phyloP scores from a whole-genome alignment of 139 green algal species.

The Chlamydomonas sphaeroides region DNA sequence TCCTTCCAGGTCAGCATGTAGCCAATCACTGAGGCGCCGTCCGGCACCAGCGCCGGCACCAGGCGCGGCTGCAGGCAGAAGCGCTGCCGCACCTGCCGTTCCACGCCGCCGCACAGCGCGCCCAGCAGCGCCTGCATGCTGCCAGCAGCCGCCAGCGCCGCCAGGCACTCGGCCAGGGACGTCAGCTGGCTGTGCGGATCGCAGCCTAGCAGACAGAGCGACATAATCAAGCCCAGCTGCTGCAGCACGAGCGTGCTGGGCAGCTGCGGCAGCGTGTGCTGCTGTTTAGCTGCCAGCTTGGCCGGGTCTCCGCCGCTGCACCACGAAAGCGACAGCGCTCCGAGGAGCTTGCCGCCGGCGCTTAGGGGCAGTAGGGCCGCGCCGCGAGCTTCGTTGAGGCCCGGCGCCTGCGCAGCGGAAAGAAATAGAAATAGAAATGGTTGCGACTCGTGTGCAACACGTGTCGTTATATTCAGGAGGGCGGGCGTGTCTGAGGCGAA shows the following conservation, averaged over 20 bases:
- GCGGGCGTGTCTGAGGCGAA: no score
- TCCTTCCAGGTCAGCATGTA: background rate
- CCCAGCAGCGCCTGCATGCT: constrained; percentile 15
- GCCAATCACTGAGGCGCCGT: background rate
- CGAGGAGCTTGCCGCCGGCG: no score
- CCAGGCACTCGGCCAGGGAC: background rate
- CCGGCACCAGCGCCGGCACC: constrained; percentile 10
- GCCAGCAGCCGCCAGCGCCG: background rate
- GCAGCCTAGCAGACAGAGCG: background rate
- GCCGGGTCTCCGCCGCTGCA: no score
- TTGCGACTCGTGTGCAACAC: no score
- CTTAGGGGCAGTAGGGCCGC: no score
- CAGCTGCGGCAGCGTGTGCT: no score
- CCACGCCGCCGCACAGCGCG: background rate
- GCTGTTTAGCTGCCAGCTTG: no score
- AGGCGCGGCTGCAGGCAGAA: constrained; percentile 9
- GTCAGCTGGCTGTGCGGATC: background rate
- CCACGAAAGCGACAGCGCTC: no score
- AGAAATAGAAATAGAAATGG: no score
- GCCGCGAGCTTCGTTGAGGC: no score
- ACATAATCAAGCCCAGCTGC: background rate
- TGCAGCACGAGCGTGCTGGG: background rate
- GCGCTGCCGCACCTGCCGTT: background rate
- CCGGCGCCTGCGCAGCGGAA: no score
- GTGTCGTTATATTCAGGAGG: no score